Evolutionary conservation across 1,284 basidiomycete species (phyloP).

Genomic region (Gymnopus androsaceus): DNA sequence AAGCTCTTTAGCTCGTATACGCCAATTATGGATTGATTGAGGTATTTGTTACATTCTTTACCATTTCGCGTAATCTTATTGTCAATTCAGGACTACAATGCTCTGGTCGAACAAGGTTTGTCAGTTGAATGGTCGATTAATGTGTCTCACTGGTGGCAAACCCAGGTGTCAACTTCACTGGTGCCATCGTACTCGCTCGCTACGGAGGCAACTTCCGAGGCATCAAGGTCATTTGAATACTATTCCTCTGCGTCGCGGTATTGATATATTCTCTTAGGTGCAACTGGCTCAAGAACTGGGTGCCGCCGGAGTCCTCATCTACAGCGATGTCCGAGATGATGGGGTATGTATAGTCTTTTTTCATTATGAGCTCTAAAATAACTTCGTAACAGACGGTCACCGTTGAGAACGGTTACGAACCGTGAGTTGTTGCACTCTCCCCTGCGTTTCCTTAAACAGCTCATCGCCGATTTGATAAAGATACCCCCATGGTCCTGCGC

Average conservation of each 20-base stretch:
- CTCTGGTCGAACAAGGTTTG: constrained; percentile 37
- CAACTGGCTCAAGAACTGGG: constrained; percentile 76
- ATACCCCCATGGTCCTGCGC: constrained; percentile 80
- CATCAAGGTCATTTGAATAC: constrained; percentile 48
- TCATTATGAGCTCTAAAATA: too few species aligned
- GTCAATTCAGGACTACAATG: constrained; percentile 53
- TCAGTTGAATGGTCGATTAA: not conserved
- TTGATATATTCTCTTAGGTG: constrained; percentile 38
- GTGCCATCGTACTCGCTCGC: constrained; percentile 71
- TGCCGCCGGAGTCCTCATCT: constrained; percentile 67
- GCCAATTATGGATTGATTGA: constrained; percentile 72
- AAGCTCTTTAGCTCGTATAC: constrained; percentile 53
- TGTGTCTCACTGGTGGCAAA: not conserved
- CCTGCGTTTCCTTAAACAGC: not conserved
- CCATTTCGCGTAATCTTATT: not conserved
- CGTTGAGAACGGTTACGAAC: constrained; percentile 63
- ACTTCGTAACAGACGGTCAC: too few species aligned
- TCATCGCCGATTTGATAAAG: constrained; percentile 9
- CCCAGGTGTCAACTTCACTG: constrained; percentile 66
- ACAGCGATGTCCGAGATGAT: constrained; percentile 79
- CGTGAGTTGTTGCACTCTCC: constrained; percentile 24
- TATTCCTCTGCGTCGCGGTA: not conserved
- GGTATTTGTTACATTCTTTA: constrained; percentile 19
- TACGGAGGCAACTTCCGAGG: constrained; percentile 80
- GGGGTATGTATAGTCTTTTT: too few species aligned